Evolutionary conservation across 2,329 filamentous ascomycete species (phyloP).

Genomic region (Trichophyton benhamiae): DNA sequence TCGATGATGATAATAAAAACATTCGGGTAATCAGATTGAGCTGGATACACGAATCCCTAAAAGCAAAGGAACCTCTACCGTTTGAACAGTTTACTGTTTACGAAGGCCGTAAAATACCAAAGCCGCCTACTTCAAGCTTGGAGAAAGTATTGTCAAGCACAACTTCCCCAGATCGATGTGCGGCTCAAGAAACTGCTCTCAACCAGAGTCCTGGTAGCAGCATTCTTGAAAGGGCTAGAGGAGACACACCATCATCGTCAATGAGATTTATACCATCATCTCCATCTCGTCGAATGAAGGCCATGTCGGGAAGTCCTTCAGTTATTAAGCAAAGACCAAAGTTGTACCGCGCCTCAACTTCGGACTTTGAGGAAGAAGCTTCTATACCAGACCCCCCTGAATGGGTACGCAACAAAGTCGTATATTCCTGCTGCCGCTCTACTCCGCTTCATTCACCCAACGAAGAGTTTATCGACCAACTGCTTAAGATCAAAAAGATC

Average conservation of each 20-base stretch:
- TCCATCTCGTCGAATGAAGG: not conserved
- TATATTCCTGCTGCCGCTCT: conserved; percentile 70
- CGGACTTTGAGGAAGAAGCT: conserved; percentile 54
- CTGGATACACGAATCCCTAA: conserved; percentile 42
- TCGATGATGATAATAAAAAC: conserved; percentile 9
- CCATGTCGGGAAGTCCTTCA: conserved; percentile 10
- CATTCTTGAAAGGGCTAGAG: conserved; percentile 45
- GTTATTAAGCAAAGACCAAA: conserved; percentile 27
- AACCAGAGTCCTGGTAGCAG: conserved; percentile 5
- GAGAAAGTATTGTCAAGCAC: conserved; percentile 8
- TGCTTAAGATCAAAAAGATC: conserved; percentile 61
- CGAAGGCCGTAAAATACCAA: conserved; percentile 24
- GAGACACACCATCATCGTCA: conserved; percentile 28
- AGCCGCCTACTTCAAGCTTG: conserved; percentile 2
- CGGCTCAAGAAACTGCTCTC: conserved; percentile 7
- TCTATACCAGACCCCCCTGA: conserved; percentile 55
- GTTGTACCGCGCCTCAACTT: conserved; percentile 59
- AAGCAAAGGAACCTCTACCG: conserved; percentile 33
- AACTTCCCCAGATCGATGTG: conserved; percentile 1
- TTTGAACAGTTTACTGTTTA: conserved; percentile 42
- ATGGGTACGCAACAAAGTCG: conserved; percentile 51
- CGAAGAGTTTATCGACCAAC: conserved; percentile 56
- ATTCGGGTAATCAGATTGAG: conserved; percentile 40
- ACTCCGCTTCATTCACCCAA: conserved; percentile 63
- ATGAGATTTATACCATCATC: conserved; percentile 4